Evolutionary conservation across 257 asterid genomes (phyloP).

Genomic region (Nicotiana tabacum): DNA sequence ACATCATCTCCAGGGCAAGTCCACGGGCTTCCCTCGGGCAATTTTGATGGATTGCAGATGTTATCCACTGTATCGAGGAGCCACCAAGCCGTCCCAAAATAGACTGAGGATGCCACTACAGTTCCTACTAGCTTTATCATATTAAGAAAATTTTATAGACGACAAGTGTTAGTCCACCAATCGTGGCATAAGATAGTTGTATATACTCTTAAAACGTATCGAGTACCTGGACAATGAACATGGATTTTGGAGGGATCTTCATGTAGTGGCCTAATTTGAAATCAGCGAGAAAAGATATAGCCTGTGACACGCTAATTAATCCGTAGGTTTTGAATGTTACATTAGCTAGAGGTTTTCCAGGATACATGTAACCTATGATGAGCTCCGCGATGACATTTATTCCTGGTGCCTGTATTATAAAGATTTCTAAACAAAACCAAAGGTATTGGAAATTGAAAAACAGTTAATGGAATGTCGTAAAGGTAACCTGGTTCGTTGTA

Average conservation of each 20-base stretch:
- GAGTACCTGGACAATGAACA: conserved; percentile 52
- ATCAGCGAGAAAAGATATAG: conserved; percentile 54
- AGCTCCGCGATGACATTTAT: conserved; percentile 56
- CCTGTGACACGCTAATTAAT: conserved; percentile 55
- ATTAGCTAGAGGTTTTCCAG: conserved; percentile 64
- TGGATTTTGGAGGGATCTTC: conserved; percentile 72
- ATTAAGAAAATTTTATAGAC: too few species aligned
- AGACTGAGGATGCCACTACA: conserved; percentile 39
- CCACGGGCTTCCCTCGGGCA: conserved; percentile 77
- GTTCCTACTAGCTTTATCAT: conserved; percentile 49
- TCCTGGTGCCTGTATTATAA: conserved; percentile 37
- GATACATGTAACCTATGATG: conserved; percentile 64
- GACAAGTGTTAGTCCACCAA: too few species aligned
- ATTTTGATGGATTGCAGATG: conserved; percentile 42
- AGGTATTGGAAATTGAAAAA: too few species aligned
- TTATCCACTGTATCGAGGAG: conserved; percentile 39
- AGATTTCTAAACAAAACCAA: too few species aligned
- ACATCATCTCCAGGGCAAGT: conserved; percentile 74
- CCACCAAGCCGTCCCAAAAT: conserved; percentile 77
- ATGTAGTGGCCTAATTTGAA: conserved; percentile 75
- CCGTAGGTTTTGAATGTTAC: conserved; percentile 60
- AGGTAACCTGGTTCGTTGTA: conserved; percentile 53
- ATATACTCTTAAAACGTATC: too few species aligned
- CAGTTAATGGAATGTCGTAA: too few species aligned
- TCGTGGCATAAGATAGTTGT: too few species aligned